Evolutionary conservation across 2,329 filamentous ascomycete genomes (phyloP).

Genomic region (Chaetomium sp.): DNA sequence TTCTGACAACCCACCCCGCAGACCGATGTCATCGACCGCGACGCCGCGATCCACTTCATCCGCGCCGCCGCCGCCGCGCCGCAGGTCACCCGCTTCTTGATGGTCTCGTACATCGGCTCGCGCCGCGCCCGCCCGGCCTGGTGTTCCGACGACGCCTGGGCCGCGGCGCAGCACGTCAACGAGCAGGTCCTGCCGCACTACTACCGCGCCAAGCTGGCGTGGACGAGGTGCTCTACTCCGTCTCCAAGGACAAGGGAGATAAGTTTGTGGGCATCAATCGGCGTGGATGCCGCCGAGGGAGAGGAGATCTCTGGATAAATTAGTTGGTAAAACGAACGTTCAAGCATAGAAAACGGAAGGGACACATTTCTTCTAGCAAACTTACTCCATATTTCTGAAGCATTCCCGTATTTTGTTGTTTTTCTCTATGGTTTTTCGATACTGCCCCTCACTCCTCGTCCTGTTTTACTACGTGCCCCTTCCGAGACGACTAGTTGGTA

Average conservation of each 20-base stretch:
- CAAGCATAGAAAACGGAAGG: too few relatives aligned
- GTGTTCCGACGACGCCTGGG: slow-evolving; percentile 48
- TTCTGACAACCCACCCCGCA: slow-evolving; percentile 25
- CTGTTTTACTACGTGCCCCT: too few relatives aligned
- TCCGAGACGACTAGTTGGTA: too few relatives aligned
- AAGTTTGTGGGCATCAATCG: slow-evolving; percentile 18
- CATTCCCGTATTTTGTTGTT: too few relatives aligned
- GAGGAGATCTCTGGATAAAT: too few relatives aligned
- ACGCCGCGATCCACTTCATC: slow-evolving; percentile 58
- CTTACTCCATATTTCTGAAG: too few relatives aligned
- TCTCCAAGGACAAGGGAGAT: slow-evolving; percentile 34
- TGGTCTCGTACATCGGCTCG: slow-evolving; percentile 55
- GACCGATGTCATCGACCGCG: slow-evolving; percentile 54
- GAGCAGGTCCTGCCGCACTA: slow-evolving; percentile 43
- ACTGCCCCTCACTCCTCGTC: too few relatives aligned
- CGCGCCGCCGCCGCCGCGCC: slow-evolving; percentile 50
- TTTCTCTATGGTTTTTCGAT: too few relatives aligned
- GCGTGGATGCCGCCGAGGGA: slow-evolving; percentile 47
- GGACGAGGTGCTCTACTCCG: slow-evolving; percentile 50
- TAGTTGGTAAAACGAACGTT: too few relatives aligned
- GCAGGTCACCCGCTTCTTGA: slow-evolving; percentile 53
- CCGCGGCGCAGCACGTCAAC: slow-evolving; percentile 34
- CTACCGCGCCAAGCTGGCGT: slow-evolving; percentile 56
- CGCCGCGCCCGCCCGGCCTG: slow-evolving; percentile 47
- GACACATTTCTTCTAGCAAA: too few relatives aligned